Evolutionary conservation across 257 asterid genomes (phyloP).

Genomic region (Marsdenia floribunda): DNA sequence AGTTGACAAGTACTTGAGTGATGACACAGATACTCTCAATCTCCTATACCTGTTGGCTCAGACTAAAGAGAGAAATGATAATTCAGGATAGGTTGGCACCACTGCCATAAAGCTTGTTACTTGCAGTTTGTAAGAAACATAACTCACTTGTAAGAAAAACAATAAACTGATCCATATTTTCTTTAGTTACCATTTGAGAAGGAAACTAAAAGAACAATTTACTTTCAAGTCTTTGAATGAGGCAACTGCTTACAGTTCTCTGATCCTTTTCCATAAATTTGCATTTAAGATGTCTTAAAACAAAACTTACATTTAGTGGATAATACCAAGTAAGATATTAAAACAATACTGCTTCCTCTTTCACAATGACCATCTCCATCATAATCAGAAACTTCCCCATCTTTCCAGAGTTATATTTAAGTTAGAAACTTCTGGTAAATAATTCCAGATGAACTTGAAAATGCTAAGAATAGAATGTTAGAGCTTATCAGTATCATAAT

Average conservation of each 20-base stretch:
- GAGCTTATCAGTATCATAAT: background rate
- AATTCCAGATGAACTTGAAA: background rate
- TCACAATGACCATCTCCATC: background rate
- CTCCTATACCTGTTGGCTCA: background rate
- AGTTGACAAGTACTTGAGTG: background rate
- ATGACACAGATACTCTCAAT: background rate
- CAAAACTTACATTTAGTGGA: background rate
- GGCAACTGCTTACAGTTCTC: background rate
- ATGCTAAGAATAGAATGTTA: background rate
- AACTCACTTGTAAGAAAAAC: background rate
- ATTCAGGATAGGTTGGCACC: background rate
- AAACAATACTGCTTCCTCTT: background rate
- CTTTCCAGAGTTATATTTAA: background rate
- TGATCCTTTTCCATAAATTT: background rate
- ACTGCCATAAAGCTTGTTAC: background rate
- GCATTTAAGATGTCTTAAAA: background rate
- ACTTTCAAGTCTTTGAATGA: no score
- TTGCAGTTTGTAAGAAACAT: background rate
- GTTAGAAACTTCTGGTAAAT: background rate
- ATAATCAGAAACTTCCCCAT: background rate
- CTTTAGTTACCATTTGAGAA: background rate
- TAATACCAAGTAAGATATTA: background rate
- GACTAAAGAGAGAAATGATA: background rate
- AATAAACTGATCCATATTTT: background rate
- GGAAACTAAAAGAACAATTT: background rate